Conservation (phyloP, 192 early-diverging fungal genomes). For the Coemansia sp. region DNA sequence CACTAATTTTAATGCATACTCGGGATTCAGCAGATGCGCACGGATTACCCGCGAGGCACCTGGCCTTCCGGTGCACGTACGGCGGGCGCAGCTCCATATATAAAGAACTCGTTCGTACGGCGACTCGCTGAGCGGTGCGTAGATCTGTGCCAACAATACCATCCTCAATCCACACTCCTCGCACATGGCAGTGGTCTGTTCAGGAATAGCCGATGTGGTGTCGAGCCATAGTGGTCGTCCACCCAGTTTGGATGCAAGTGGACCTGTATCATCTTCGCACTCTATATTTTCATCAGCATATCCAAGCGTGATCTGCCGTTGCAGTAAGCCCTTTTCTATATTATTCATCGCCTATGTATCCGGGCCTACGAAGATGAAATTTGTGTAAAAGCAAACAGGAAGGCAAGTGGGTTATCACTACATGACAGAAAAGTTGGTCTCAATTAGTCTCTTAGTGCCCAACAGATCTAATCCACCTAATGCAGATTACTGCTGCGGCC, state of each 20-base stretch:
- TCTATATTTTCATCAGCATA: slow-evolving; percentile 41
- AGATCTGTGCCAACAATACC: slow-evolving; percentile 69
- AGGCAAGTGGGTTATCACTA: too few species aligned
- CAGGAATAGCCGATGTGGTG: slow-evolving; percentile 20
- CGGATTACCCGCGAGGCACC: slow-evolving; percentile 63
- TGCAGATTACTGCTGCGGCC: background rate
- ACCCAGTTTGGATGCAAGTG: slow-evolving; percentile 35
- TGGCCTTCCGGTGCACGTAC: slow-evolving; percentile 66
- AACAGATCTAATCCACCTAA: background rate
- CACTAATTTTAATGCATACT: slow-evolving; percentile 60
- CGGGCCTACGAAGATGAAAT: too few species aligned
- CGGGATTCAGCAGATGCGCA: slow-evolving; percentile 63
- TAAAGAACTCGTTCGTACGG: slow-evolving; percentile 74
- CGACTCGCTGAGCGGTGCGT: slow-evolving; percentile 70
- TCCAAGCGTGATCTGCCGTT: slow-evolving; percentile 17
- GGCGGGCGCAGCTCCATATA: slow-evolving; percentile 76
- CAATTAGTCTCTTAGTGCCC: too few species aligned
- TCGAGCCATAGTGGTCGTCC: slow-evolving; percentile 44
- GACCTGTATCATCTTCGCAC: slow-evolving; percentile 11
- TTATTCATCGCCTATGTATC: background rate
- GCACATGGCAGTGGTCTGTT: slow-evolving; percentile 40
- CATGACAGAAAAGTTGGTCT: too few species aligned
- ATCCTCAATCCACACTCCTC: slow-evolving; percentile 60
- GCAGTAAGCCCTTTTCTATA: background rate
- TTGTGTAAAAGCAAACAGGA: too few species aligned